Percentiles rank a stretch among this genome's conserved stretches.
Conservation (phyloP, 208 protist genomes). For the Wallacemonas rigidus region DNA sequence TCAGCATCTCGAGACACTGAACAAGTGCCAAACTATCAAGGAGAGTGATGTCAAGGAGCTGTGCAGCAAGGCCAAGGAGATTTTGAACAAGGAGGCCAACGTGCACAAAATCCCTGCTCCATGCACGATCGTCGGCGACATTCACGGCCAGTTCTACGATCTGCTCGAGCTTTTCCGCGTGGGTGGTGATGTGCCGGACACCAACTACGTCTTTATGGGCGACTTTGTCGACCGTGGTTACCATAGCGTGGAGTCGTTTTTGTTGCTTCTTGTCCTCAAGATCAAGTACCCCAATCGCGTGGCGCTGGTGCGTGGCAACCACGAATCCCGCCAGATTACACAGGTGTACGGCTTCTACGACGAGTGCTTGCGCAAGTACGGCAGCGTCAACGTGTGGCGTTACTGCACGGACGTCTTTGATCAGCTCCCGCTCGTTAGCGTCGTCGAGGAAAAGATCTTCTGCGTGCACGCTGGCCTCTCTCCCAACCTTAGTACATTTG, state of each 20-base stretch:
- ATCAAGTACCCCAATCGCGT: slow-evolving; percentile 96
- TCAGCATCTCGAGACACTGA: slow-evolving; percentile 96
- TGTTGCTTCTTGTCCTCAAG: slow-evolving; percentile 98
- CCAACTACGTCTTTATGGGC: slow-evolving; percentile 98
- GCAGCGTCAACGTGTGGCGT: slow-evolving; percentile 99
- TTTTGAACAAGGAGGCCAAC: slow-evolving; percentile 89
- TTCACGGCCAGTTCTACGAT: slow-evolving; percentile 97
- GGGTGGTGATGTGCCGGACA: slow-evolving; percentile 95
- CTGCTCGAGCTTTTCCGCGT: slow-evolving; percentile 97
- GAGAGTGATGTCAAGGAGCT: slow-evolving; percentile 93
- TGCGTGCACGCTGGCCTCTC: slow-evolving; percentile 99
- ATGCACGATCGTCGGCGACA: slow-evolving; percentile 94
- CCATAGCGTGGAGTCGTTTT: slow-evolving; percentile 98
- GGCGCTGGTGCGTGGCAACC: slow-evolving; percentile 96
- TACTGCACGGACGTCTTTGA: slow-evolving; percentile 99
- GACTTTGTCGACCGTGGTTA: slow-evolving; percentile 99
- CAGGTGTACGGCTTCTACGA: slow-evolving; percentile 99
- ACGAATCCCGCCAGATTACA: slow-evolving; percentile 96
- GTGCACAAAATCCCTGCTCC: slow-evolving; percentile 91
- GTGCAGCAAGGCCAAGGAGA: slow-evolving; percentile 80
- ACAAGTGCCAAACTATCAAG: slow-evolving; percentile 93
- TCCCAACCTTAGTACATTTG: slow-evolving; percentile 96
- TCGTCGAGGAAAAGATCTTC: slow-evolving; percentile 98
- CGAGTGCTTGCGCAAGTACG: slow-evolving; percentile 99
- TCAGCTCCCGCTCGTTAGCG: slow-evolving; percentile 97